Conservation (phyloP, 306 rosid genomes). For the Cucumis melo region DNA sequence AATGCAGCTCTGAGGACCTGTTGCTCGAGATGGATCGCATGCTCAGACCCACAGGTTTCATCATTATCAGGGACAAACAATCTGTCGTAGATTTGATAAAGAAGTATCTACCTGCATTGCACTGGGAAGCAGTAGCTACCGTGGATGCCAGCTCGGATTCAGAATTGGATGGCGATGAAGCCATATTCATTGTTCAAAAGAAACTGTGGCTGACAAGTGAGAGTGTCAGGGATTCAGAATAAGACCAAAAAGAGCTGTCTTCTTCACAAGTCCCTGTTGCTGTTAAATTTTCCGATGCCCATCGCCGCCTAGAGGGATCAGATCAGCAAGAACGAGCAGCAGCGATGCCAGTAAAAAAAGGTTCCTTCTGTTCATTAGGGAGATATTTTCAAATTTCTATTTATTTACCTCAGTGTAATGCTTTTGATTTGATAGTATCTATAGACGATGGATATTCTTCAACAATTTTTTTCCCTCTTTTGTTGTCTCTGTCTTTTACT, state of each 20-base stretch:
- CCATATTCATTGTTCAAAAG: constrained; percentile 64
- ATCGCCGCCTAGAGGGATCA: constrained; percentile 27
- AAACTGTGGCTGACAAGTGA: constrained; percentile 66
- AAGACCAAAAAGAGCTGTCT: constrained; percentile 4
- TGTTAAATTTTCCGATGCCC: background rate
- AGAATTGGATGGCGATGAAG: constrained; percentile 41
- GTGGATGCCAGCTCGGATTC: constrained; percentile 41
- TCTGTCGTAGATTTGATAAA: constrained; percentile 50
- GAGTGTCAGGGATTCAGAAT: constrained; percentile 56
- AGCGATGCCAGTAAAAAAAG: background rate
- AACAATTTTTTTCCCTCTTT: constrained; percentile 13
- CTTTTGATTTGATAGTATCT: constrained; percentile 19
- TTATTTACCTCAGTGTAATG: constrained; percentile 10
- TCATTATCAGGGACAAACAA: constrained; percentile 59
- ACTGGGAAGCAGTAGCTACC: constrained; percentile 77
- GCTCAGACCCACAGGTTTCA: constrained; percentile 71
- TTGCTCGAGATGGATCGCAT: constrained; percentile 87
- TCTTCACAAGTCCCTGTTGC: constrained; percentile 11
- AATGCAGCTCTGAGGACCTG: constrained; percentile 64
- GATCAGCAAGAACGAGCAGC: background rate
- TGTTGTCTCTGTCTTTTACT: constrained; percentile 1
- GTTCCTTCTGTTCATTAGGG: constrained; percentile 3
- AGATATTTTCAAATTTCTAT: constrained; percentile 3
- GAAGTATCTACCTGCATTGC: constrained; percentile 59
- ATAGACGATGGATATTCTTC: constrained; percentile 25